Percentiles rank a stretch among this genome's conserved stretches.
Evolutionary conservation across 306 rosid species (phyloP).

Genomic region (Ormosia semicastrata): DNA sequence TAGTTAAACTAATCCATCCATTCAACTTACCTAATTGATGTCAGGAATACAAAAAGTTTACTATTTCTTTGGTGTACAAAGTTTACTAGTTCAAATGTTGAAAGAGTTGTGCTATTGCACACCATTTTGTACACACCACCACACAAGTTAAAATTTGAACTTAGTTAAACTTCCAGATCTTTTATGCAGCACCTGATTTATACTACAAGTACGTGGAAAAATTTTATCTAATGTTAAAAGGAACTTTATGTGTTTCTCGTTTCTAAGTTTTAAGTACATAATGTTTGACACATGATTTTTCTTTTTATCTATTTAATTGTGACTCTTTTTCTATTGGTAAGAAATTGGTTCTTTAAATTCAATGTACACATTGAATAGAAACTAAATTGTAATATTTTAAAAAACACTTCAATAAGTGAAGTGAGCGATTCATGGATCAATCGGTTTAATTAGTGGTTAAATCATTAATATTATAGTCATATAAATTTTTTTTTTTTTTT

Average conservation of each 20-base stretch:
- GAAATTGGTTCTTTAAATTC: too few species aligned
- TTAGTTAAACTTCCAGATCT: background rate
- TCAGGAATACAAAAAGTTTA: background rate
- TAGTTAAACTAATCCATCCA: constrained; percentile 3
- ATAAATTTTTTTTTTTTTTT: too few species aligned
- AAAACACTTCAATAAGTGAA: too few species aligned
- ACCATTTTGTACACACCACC: background rate
- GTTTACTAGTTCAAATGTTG: background rate
- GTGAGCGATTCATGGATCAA: too few species aligned
- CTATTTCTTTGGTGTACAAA: background rate
- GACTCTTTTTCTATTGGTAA: too few species aligned
- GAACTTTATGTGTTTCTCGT: background rate
- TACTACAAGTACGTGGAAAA: too few species aligned
- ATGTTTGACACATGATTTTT: background rate
- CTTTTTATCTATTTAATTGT: too few species aligned
- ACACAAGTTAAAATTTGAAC: background rate
- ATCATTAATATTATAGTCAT: too few species aligned
- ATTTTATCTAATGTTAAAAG: background rate
- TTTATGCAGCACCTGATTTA: too few species aligned
- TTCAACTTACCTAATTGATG: constrained; percentile 10
- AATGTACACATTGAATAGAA: too few species aligned
- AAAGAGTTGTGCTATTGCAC: background rate
- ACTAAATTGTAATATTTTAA: too few species aligned
- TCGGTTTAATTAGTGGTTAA: too few species aligned
- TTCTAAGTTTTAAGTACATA: background rate